Conservation (phyloP, 2,329 filamentous ascomycete species). For the Colletotrichum falcatum region DNA sequence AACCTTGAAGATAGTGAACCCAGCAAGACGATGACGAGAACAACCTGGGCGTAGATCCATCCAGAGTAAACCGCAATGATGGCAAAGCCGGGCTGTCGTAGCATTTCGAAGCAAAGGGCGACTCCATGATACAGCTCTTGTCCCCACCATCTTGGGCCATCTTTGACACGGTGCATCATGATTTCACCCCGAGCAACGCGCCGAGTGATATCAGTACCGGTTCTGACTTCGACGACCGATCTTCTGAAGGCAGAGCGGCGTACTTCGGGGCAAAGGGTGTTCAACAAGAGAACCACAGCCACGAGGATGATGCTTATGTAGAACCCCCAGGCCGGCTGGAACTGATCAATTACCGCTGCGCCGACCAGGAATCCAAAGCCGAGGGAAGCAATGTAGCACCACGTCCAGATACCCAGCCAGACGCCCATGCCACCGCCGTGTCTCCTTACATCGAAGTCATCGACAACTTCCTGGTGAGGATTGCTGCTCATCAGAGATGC, state of each 20-base stretch:
- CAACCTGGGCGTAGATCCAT: constrained; percentile 84
- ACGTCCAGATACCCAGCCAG: constrained; percentile 85
- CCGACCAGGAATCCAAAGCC: constrained; percentile 79
- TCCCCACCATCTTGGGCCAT: constrained; percentile 81
- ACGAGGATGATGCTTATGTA: constrained; percentile 78
- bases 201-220: constrained; percentile 63
- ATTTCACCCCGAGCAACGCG: constrained; percentile 78
- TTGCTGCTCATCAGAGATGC: constrained; percentile 78
- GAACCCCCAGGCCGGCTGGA: constrained; percentile 79
- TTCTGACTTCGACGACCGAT: constrained; percentile 74
- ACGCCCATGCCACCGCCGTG: constrained; percentile 83
- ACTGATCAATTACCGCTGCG: constrained; percentile 73
- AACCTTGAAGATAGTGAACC: constrained; percentile 77
- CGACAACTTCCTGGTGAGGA: constrained; percentile 78
- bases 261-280: constrained; percentile 79
- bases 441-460: constrained; percentile 75
- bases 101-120: constrained; percentile 75
- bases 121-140: constrained; percentile 80
- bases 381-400: constrained; percentile 80
- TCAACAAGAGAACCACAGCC: constrained; percentile 73
- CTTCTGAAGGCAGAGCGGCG: constrained; percentile 75
- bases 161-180: constrained; percentile 79
- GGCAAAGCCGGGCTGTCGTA: constrained; percentile 79
- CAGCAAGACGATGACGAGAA: constrained; percentile 78
- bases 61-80: constrained; percentile 78